These are phyloP conservation scores for Parasarocladium wereldwijsianum DNA, from an alignment of 2,329 filamentous ascomycete genomes.

Conservation along the genomic window DNA sequence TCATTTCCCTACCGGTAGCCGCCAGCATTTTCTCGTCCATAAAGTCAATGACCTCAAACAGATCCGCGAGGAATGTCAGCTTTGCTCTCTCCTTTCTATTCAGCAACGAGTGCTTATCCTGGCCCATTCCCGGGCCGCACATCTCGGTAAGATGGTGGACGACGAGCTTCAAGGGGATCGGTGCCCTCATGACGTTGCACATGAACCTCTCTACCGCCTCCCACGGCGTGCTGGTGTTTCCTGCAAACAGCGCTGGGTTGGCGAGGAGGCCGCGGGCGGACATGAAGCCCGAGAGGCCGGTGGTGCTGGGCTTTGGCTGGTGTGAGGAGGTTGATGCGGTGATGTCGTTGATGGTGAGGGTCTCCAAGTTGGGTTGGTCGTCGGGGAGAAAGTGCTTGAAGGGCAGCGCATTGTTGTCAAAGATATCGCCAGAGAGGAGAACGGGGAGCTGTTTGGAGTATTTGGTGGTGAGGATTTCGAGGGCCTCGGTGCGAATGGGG, in stretches of 20 bases:
- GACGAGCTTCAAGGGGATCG: conserved; percentile 47
- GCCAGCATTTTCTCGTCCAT: conserved; percentile 34
- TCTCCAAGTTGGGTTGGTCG: conserved; percentile 15
- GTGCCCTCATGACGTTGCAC: conserved; percentile 37
- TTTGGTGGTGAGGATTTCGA: conserved; percentile 37
- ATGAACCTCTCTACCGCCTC: conserved; percentile 49
- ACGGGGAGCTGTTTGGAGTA: conserved; percentile 43
- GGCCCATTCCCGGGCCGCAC: conserved; percentile 40
- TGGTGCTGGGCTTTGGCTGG: conserved; percentile 22
- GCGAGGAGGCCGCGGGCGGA: conserved; percentile 52
- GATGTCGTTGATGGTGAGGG: conserved; percentile 14
- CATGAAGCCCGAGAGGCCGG: conserved; percentile 49
- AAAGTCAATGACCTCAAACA: conserved; percentile 46
- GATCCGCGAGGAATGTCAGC: conserved; percentile 33
- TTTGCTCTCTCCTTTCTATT: conserved; percentile 38
- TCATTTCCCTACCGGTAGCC: conserved; percentile 17
- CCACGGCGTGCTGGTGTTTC: conserved; percentile 42
- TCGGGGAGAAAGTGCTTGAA: conserved; percentile 17
- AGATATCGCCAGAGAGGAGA: conserved; percentile 56
- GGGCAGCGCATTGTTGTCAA: conserved; percentile 36
- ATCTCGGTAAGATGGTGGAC: conserved; percentile 56
- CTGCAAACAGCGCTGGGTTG: conserved; percentile 52
- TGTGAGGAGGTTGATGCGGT: conserved; percentile 3
- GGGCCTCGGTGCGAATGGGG: conserved; percentile 46
- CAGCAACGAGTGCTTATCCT: conserved; percentile 36